phyloP scores from a whole-genome alignment of 768 basidiomycete genomes.

The Paxillus ammoniavirescens region DNA sequence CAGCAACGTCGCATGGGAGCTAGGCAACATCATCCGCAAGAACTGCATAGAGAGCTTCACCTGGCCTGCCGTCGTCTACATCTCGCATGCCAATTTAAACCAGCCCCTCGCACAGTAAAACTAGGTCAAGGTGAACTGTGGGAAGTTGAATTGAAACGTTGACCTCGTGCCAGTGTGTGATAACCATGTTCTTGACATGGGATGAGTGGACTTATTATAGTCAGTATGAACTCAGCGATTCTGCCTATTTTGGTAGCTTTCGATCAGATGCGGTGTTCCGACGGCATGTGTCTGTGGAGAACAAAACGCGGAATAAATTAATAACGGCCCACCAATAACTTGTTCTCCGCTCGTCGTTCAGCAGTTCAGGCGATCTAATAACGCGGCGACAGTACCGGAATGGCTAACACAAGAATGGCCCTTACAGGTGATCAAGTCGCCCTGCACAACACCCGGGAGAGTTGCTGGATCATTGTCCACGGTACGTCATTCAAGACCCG shows the following conservation, averaged over 20 bases:
- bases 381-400: neutral
- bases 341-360: neutral
- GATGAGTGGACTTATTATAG: too few relatives aligned
- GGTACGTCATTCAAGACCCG: slow-evolving; percentile 38
- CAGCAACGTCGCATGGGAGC: too few relatives aligned
- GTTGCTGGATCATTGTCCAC: slow-evolving; percentile 85
- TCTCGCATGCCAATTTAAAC: too few relatives aligned
- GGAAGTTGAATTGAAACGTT: too few relatives aligned
- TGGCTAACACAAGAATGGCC: slow-evolving; percentile 12
- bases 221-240: neutral
- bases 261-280: slow-evolving; percentile 9
- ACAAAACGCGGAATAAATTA: neutral
- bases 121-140: too few relatives aligned
- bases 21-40: too few relatives aligned
- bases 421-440: slow-evolving; percentile 53
- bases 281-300: slow-evolving; percentile 1
- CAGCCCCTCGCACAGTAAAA: slow-evolving; percentile 6
- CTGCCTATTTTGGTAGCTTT: neutral
- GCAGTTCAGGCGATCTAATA: slow-evolving; percentile 4
- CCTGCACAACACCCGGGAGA: slow-evolving; percentile 54
- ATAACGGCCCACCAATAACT: too few relatives aligned
- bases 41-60: too few relatives aligned
- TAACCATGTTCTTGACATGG: too few relatives aligned
- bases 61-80: too few relatives aligned
- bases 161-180: too few relatives aligned